Evolutionary conservation across 768 basidiomycete species (phyloP).

Genomic region (Leccinellum rugosiceps): DNA sequence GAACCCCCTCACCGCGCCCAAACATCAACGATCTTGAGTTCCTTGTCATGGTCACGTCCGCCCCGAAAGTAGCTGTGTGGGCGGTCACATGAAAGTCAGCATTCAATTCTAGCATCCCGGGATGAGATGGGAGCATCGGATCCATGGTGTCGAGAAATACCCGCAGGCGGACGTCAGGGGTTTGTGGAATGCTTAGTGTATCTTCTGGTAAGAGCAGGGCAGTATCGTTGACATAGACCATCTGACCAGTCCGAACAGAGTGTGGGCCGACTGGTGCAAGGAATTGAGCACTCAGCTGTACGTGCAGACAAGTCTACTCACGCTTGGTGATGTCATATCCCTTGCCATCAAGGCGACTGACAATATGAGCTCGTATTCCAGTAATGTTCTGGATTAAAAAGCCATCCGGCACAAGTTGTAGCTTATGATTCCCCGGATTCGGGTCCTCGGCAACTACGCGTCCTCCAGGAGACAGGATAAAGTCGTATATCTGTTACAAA

Average conservation of each 20-base stretch:
- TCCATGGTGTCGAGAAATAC: slow-evolving; percentile 56
- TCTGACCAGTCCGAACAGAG: slow-evolving; percentile 73
- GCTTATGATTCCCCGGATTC: slow-evolving; percentile 64
- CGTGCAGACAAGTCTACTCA: slow-evolving; percentile 35
- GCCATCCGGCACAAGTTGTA: slow-evolving; percentile 61
- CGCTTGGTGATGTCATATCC: slow-evolving; percentile 86
- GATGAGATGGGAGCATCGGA: slow-evolving; percentile 40
- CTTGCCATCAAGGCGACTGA: slow-evolving; percentile 74
- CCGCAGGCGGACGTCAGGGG: slow-evolving; percentile 52
- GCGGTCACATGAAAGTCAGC: slow-evolving; percentile 54
- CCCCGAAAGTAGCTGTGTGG: slow-evolving; percentile 70
- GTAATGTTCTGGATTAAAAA: slow-evolving; percentile 74
- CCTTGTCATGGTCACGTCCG: slow-evolving; percentile 44
- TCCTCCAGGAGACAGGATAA: slow-evolving; percentile 67
- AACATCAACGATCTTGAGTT: slow-evolving; percentile 39
- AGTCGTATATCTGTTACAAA: slow-evolving; percentile 67
- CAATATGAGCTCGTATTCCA: slow-evolving; percentile 75
- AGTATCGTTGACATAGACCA: slow-evolving; percentile 77
- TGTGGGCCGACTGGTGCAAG: slow-evolving; percentile 69
- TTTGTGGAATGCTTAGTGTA: slow-evolving; percentile 13
- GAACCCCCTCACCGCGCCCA: slow-evolving; percentile 49
- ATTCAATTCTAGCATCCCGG: slow-evolving; percentile 35
- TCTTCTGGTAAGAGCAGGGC: slow-evolving; percentile 38
- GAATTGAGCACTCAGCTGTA: slow-evolving; percentile 3
- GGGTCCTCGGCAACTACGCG: slow-evolving; percentile 56